Conservation (phyloP, 192 early-diverging fungal genomes). For the Fimicolochytrium jonesii region DNA sequence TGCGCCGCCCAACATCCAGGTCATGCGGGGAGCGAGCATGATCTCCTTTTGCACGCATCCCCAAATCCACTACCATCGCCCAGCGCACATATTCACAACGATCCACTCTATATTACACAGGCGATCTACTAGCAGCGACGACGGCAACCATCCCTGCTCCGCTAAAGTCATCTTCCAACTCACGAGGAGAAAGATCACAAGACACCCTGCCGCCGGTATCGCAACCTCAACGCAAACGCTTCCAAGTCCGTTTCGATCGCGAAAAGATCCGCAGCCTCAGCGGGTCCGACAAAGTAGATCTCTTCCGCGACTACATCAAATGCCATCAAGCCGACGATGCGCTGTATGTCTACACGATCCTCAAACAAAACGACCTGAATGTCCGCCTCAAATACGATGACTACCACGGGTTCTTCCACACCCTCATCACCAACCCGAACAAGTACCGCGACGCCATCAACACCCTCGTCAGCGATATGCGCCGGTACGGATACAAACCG, state of each 20-base stretch:
- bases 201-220: too few species aligned
- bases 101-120: too few species aligned
- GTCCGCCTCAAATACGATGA: slow-evolving; percentile 26
- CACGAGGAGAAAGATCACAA: too few species aligned
- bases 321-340: slow-evolving; percentile 26
- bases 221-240: too few species aligned
- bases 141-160: too few species aligned
- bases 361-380: slow-evolving; percentile 25
- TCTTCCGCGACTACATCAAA: slow-evolving; percentile 22
- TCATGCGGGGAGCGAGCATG: too few species aligned
- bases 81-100: too few species aligned
- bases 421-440: slow-evolving; percentile 12
- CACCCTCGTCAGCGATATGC: slow-evolving; percentile 1
- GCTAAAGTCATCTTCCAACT: too few species aligned
- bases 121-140: too few species aligned
- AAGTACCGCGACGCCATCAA: slow-evolving; percentile 15
- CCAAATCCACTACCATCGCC: too few species aligned
- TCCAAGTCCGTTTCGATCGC: slow-evolving; percentile 20
- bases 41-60: too few species aligned
- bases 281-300: slow-evolving; percentile 33
- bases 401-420: slow-evolving; percentile 29
- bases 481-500: slow-evolving; percentile 13
- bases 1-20: too few species aligned
- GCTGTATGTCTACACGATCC: slow-evolving; percentile 18
- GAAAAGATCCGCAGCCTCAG: slow-evolving; percentile 19